Conservation (phyloP, 192 early-diverging fungal genomes). For the Powellomyces hirtus region DNA sequence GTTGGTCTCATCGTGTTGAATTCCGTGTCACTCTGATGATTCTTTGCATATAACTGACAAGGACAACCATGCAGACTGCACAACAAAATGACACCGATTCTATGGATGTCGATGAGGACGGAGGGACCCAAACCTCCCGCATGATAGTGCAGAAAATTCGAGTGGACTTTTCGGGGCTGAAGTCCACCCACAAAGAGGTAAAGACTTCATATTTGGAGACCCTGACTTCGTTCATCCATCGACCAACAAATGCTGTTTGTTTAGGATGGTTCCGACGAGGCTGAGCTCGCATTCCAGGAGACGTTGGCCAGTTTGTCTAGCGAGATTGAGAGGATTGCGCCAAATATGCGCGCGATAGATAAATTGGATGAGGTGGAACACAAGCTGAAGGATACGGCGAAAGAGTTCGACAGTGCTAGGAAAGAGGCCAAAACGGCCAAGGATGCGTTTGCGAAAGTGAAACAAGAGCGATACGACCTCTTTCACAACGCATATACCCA, state of each 20-base stretch:
- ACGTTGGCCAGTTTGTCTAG: constrained; percentile 51
- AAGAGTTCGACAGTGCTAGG: constrained; percentile 80
- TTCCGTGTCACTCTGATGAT: background rate
- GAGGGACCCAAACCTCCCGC: constrained; percentile 5
- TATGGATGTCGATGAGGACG: constrained; percentile 30
- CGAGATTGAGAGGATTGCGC: constrained; percentile 84
- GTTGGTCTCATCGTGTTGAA: background rate
- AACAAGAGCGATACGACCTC: constrained; percentile 69
- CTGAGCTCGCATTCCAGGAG: constrained; percentile 69
- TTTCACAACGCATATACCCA: constrained; percentile 88
- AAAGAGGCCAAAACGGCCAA: constrained; percentile 79
- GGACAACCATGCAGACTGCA: no score
- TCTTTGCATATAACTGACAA: constrained; percentile 9
- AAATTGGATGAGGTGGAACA: constrained; percentile 78
- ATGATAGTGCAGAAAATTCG: constrained; percentile 42
- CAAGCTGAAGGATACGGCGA: constrained; percentile 74
- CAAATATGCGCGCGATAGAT: constrained; percentile 88
- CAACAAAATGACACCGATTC: constrained; percentile 11
- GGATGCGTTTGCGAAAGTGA: constrained; percentile 75
- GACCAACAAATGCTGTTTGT: background rate
- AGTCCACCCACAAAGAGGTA: constrained; percentile 48
- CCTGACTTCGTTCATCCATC: background rate
- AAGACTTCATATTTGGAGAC: no score
- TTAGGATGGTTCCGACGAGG: constrained; percentile 44
- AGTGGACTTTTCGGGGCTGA: constrained; percentile 61